Evolutionary conservation across 2,329 filamentous ascomycete genomes (phyloP), one percentile per base, ranked within the genome.

Genomic region (Canariomyces notabilis): DNA sequence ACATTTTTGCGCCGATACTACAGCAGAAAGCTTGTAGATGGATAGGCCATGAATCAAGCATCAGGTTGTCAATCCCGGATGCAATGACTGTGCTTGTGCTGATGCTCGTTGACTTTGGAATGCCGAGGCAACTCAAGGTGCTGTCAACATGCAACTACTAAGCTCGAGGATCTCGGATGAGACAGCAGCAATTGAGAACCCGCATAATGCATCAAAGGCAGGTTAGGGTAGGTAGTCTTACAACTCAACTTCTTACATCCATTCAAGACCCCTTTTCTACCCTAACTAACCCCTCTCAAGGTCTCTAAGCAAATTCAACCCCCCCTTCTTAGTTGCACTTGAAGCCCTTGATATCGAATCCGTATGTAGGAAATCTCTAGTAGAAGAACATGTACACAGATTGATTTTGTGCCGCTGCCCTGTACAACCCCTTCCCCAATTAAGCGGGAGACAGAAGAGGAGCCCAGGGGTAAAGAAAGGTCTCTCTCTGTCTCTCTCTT

Each of bases 351-450:
- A 11, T 23, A 22, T 42, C 42, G 5, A 5, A 42, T 33, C 37
- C 34, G 15, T 34, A 19, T 9, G 32, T 37, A 31, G 23, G n/a
- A 16, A 20, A 41, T 31, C 31, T 46, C 44, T 42, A 42, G 26
- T 48, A 37, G 33, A 19, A 20, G 32, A 38, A 48, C 40, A 48
- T 36, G 34, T 43, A 43, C 43, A 48, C 45, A 48, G 35, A 42
- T 47, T 43, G 26, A 18, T 32, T 41, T 36, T n/a, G n/a, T n/a
- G n/a, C 33, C 35, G 37, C 8, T 38, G 43, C 19, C 8, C 19
- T 37, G 16, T 31, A 41, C 21, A n/a, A 12, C 14, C 19, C 18
- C 16, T n/a, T n/a, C n/a, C n/a, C n/a, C n/a, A n/a, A n/a, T 39
- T 46, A 15, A 21, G 22, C n/a, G 23, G 22, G 37, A 16, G 15